Base-by-base conservation (phyloP, 2,329 filamentous ascomycete genomes). In the Fusarium mangiferae region DNA sequence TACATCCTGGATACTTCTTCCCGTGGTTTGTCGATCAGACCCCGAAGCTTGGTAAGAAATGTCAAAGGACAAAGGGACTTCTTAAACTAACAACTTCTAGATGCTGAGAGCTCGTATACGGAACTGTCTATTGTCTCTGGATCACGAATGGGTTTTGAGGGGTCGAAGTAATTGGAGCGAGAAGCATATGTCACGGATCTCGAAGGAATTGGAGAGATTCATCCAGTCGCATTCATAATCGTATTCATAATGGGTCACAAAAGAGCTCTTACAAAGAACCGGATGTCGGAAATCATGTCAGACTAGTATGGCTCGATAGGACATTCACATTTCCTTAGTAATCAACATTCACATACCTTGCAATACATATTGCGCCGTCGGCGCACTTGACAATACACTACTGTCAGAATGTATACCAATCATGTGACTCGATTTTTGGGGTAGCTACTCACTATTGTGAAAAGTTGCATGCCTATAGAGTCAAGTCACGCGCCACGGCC, bases 51-150 rank as follows among this genome's bases (percentile, higher is more conserved):
- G 38, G 64, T 62, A 41, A 33, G 36, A 15, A 0, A 8, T 6
- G 1, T 4, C 15, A 12, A 18, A 8, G 3, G 1, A 5, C 1
- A 17, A 9, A 1, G 1, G 1, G 3, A 6, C 2, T 1, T 13
- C 3, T 8, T 4, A n/a, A 3, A 24, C 52, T 62, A n/a, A 62
- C 13, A 15, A 1, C 1, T 39, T 3, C 0, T 8, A 68, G 65
- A 68, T 20, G 24, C 30, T 0, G 35, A 38, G 6, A 39, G 49
- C 2, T 44, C 48, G 4, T 68, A 35, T 17, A 68, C 64, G 9
- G 66, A 68, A 6, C 26, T 68, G 1, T 26, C 42, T 9, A 1
- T 13, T n/a, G 5, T 41, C 10, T 42, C 48, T 4, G 38, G 20
- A 3, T 28, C 36, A 24, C 45, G 57, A 14, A n/a, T 4, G 26